These are phyloP conservation scores for Castanea crenata DNA, from an alignment of 306 rosid species.

Conservation along the genomic window DNA sequence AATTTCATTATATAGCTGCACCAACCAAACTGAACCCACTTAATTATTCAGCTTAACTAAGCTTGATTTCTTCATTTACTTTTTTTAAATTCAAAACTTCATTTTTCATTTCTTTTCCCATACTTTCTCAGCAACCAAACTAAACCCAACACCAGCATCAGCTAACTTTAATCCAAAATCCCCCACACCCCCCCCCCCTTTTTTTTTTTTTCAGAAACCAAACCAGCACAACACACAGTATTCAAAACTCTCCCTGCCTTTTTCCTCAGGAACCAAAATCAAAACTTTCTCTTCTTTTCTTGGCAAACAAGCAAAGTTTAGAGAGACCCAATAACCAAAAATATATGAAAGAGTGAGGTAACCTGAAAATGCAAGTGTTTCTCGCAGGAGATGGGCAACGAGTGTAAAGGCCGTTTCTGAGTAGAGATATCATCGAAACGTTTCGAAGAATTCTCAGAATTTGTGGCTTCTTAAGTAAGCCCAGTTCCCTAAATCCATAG, in stretches of 20 bases:
- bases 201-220: not conserved
- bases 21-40: too few species aligned
- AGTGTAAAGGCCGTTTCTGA: conserved; percentile 6
- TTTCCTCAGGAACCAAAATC: not conserved
- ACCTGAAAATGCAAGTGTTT: conserved; percentile 31
- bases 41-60: too few species aligned
- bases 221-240: not conserved
- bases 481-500: conserved; percentile 6
- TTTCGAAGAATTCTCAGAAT: conserved; percentile 16
- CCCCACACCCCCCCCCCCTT: too few species aligned
- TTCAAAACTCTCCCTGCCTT: not conserved
- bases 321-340: not conserved
- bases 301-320: not conserved
- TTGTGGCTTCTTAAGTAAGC: conserved; percentile 7
- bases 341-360: not conserved
- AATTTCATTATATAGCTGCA: too few species aligned
- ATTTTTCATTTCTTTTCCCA: too few species aligned
- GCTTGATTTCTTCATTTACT: too few species aligned
- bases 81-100: too few species aligned
- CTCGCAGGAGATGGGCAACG: conserved; percentile 10
- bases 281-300: not conserved
- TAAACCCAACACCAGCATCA: too few species aligned
- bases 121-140: too few species aligned
- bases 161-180: too few species aligned
- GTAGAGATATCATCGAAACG: conserved; percentile 23